Evolutionary conservation across 768 basidiomycete species (phyloP).

Genomic region (Suillus discolor): DNA sequence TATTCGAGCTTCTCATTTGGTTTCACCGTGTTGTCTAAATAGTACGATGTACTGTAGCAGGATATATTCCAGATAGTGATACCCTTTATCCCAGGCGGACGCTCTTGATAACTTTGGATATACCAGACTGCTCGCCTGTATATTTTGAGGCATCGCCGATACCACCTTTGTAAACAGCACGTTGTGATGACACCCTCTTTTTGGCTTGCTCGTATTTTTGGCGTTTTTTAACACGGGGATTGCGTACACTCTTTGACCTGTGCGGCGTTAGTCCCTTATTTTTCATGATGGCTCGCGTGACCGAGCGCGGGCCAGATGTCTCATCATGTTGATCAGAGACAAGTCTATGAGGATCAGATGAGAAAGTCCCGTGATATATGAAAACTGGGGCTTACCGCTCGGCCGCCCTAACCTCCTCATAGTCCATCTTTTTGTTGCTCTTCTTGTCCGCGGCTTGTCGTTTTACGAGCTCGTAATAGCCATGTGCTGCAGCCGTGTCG

Average conservation of each 20-base stretch:
- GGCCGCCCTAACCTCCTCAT: slow-evolving; percentile 65
- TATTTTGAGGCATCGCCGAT: slow-evolving; percentile 73
- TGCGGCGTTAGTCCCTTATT: slow-evolving; percentile 95
- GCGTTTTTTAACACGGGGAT: slow-evolving; percentile 97
- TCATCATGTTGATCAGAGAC: slow-evolving; percentile 39
- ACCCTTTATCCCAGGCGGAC: slow-evolving; percentile 57
- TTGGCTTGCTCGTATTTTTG: slow-evolving; percentile 93
- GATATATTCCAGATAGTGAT: slow-evolving; percentile 4
- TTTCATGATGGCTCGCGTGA: slow-evolving; percentile 88
- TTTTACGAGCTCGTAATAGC: slow-evolving; percentile 92
- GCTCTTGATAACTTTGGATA: slow-evolving; percentile 88
- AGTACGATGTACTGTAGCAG: slow-evolving; percentile 7
- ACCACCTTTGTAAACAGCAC: slow-evolving; percentile 92
- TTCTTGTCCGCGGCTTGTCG: slow-evolving; percentile 70
- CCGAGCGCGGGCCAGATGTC: slow-evolving; percentile 76
- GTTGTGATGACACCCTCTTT: slow-evolving; percentile 87
- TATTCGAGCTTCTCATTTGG: slow-evolving; percentile 1
- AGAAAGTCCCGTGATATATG: slow-evolving; percentile 7
- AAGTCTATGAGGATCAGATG: slow-evolving; percentile 26
- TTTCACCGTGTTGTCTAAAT: slow-evolving; percentile 10
- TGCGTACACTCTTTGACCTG: slow-evolving; percentile 87
- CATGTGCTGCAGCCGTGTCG: slow-evolving; percentile 56
- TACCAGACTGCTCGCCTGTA: slow-evolving; percentile 92
- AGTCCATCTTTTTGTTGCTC: slow-evolving; percentile 77
- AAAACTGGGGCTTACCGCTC: slow-evolving; percentile 49